Conservation (phyloP, 768 basidiomycete genomes). For the Boletus eberwhitei region DNA sequence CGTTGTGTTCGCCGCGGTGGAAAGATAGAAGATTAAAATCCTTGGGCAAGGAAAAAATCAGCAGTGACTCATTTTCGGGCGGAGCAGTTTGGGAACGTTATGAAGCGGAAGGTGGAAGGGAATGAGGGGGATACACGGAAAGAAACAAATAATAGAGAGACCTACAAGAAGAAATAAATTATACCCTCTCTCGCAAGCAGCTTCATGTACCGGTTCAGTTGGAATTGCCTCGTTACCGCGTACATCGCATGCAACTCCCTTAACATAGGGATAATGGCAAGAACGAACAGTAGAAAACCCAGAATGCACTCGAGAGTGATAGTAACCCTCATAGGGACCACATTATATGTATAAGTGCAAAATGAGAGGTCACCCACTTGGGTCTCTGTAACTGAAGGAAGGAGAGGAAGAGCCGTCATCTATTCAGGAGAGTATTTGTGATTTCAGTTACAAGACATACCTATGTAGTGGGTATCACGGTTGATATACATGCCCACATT, state of each 20-base stretch:
- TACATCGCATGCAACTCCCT: background rate
- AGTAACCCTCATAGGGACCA: background rate
- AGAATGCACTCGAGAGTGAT: background rate
- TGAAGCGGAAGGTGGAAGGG: background rate
- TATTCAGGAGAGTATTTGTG: background rate
- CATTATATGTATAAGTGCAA: background rate
- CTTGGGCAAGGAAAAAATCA: background rate
- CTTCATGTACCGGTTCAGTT: background rate
- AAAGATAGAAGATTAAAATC: background rate
- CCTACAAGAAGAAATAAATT: constrained; percentile 1
- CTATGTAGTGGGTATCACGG: background rate
- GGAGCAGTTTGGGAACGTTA: background rate
- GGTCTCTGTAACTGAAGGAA: background rate
- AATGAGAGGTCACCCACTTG: background rate
- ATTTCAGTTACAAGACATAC: background rate
- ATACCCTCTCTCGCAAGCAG: background rate
- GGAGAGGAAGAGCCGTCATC: background rate
- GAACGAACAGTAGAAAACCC: background rate
- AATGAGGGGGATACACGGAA: background rate
- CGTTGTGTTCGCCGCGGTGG: too few species aligned
- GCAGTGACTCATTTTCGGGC: background rate
- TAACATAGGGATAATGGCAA: background rate
- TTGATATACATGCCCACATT: background rate
- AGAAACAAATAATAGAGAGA: background rate
- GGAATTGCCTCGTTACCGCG: background rate